Conservation (phyloP, 768 basidiomycete genomes). For the Mycena indigotica region DNA sequence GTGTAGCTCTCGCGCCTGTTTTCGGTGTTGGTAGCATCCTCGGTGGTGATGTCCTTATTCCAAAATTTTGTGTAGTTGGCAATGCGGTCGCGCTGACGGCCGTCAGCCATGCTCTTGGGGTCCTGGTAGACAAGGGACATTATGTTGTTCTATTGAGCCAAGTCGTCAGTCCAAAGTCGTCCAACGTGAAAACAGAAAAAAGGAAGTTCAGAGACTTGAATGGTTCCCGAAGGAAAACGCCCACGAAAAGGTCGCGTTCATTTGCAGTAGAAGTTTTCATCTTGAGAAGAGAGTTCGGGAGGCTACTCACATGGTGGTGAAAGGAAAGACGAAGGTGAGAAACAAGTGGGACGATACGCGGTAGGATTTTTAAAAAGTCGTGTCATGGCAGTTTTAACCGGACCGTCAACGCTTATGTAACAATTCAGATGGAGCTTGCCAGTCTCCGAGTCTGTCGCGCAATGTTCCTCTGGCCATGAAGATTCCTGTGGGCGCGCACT, state of each 20-base stretch:
- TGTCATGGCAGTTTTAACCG: background rate
- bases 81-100: slow-evolving; percentile 21
- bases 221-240: slow-evolving; percentile 71
- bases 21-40: slow-evolving; percentile 64
- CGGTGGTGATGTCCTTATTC: slow-evolving; percentile 78
- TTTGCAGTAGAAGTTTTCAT: slow-evolving; percentile 47
- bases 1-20: slow-evolving; percentile 82
- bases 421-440: too few species aligned
- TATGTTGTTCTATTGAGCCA: too few species aligned
- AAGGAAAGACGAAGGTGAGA: slow-evolving; percentile 3
- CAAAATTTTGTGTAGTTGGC: slow-evolving; percentile 87
- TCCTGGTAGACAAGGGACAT: slow-evolving; percentile 13
- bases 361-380: slow-evolving; percentile 8
- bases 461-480: too few species aligned
- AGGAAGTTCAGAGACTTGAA: slow-evolving; percentile 73
- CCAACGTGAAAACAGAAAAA: too few species aligned
- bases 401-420: background rate
- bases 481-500: too few species aligned
- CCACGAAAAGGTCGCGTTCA: slow-evolving; percentile 60
- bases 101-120: slow-evolving; percentile 15
- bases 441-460: too few species aligned
- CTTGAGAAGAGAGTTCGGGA: slow-evolving; percentile 29
- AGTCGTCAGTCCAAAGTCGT: too few species aligned
- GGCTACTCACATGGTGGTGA: slow-evolving; percentile 32
- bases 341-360: slow-evolving; percentile 6